phyloP scores from a whole-genome alignment of 345 rosid genomes.

The Tarenaya hassleriana region DNA sequence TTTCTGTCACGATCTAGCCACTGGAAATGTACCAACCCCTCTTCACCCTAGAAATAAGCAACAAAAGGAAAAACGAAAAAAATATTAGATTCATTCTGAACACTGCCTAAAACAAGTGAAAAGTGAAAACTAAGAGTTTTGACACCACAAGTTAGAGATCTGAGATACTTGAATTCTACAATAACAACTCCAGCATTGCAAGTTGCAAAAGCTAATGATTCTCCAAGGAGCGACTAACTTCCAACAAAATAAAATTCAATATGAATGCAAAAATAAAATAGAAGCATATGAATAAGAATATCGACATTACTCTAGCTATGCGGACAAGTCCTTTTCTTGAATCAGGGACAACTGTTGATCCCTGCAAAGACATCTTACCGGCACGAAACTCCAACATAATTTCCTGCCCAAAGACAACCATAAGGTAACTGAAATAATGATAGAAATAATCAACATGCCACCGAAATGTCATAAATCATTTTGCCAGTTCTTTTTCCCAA shows the following conservation, averaged over 20 bases:
- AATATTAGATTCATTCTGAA: background rate
- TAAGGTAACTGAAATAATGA: background rate
- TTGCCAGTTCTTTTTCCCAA: background rate
- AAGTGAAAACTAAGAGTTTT: background rate
- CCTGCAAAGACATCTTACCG: slow-evolving; percentile 84
- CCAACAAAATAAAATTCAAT: background rate
- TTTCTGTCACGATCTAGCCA: slow-evolving; percentile 79
- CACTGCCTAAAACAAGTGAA: background rate
- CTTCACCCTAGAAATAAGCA: slow-evolving; percentile 54
- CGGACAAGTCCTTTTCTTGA: slow-evolving; percentile 85
- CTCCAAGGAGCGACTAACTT: background rate
- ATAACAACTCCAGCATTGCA: background rate
- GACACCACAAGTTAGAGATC: background rate
- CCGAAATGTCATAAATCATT: background rate
- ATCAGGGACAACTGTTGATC: slow-evolving; percentile 81
- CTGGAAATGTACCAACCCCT: slow-evolving; percentile 85
- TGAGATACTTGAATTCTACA: background rate
- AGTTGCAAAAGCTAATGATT: background rate
- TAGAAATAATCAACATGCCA: background rate
- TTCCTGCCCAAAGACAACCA: slow-evolving; percentile 41
- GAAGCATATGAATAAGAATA: background rate
- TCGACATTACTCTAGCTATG: slow-evolving; percentile 50
- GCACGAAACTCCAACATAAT: slow-evolving; percentile 91
- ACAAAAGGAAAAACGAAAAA: background rate
- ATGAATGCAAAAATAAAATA: background rate